Evolutionary conservation across 257 asterid genomes (phyloP).

Genomic region (Dorcoceras hygrometricum): DNA sequence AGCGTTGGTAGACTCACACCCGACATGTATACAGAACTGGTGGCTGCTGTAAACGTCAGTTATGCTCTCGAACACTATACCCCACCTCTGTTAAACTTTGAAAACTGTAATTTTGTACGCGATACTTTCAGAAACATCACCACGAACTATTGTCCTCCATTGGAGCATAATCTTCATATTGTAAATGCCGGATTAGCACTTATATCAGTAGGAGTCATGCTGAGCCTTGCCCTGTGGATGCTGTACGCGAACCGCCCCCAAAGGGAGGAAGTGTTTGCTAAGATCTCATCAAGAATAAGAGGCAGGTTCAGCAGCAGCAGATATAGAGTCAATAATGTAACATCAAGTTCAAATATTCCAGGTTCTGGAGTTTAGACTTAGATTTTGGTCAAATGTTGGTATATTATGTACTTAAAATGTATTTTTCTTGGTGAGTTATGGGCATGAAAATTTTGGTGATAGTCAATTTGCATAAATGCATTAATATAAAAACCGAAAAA

Average conservation of each 20-base stretch:
- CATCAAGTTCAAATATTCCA: slow-evolving; percentile 40
- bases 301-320: slow-evolving; percentile 41
- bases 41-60: slow-evolving; percentile 73
- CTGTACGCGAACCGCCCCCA: slow-evolving; percentile 98
- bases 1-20: slow-evolving; percentile 53
- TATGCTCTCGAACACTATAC: slow-evolving; percentile 83
- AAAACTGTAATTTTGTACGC: slow-evolving; percentile 87
- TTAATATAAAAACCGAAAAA: too few species aligned
- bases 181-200: slow-evolving; percentile 73
- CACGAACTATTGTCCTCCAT: slow-evolving; percentile 57
- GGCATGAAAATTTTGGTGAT: not conserved
- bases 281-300: slow-evolving; percentile 50
- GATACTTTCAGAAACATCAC: slow-evolving; percentile 79
- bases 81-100: slow-evolving; percentile 64
- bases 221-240: slow-evolving; percentile 86
- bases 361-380: slow-evolving; percentile 41
- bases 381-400: slow-evolving; percentile 3
- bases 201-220: slow-evolving; percentile 88
- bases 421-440: not conserved
- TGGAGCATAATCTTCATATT: slow-evolving; percentile 55
- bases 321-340: slow-evolving; percentile 15
- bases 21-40: slow-evolving; percentile 40
- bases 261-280: slow-evolving; percentile 98
- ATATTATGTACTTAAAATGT: slow-evolving; percentile 10
- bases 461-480: not conserved